These are phyloP conservation scores for Diaporthe caulivora DNA, from an alignment of 2,329 filamentous ascomycete genomes.

Conservation along the genomic window DNA sequence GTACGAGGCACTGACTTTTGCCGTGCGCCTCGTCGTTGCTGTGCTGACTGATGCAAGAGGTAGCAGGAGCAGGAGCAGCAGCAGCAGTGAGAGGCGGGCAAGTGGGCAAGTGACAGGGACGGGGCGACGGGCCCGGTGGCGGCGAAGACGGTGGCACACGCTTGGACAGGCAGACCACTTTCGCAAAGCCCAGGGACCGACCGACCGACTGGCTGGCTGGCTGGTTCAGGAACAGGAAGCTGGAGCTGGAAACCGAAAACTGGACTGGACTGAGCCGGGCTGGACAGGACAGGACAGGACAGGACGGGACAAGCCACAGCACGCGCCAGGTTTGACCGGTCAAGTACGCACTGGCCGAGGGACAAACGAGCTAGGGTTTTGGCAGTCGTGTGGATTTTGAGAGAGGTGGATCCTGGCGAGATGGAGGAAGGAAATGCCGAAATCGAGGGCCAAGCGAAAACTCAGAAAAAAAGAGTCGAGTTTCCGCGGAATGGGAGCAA, in stretches of 20 bases:
- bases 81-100: neutral
- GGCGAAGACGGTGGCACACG: conserved; percentile 7
- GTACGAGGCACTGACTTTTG: conserved; percentile 11
- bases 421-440: conserved; percentile 30
- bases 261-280: conserved; percentile 8
- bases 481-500: neutral
- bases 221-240: conserved; percentile 17
- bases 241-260: conserved; percentile 20
- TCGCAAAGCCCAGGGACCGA: neutral
- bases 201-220: too few species aligned
- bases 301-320: conserved; percentile 26
- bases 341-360: conserved; percentile 29
- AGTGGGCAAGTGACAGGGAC: conserved; percentile 2
- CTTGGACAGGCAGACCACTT: conserved; percentile 11
- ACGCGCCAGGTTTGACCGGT: conserved; percentile 28
- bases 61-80: neutral
- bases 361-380: conserved; percentile 26
- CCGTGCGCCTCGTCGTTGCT: neutral
- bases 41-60: conserved; percentile 1
- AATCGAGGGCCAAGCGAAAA: conserved; percentile 32
- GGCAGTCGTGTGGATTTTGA: conserved; percentile 24
- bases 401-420: conserved; percentile 31
- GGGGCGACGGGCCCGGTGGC: conserved; percentile 15
- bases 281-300: conserved; percentile 8
- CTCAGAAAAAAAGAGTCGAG: conserved; percentile 26